Percentiles rank a stretch among this genome's conserved stretches.
These are phyloP conservation scores for Podila clonocystis DNA, from an alignment of 192 early-diverging fungal genomes.

Conservation along the genomic window DNA sequence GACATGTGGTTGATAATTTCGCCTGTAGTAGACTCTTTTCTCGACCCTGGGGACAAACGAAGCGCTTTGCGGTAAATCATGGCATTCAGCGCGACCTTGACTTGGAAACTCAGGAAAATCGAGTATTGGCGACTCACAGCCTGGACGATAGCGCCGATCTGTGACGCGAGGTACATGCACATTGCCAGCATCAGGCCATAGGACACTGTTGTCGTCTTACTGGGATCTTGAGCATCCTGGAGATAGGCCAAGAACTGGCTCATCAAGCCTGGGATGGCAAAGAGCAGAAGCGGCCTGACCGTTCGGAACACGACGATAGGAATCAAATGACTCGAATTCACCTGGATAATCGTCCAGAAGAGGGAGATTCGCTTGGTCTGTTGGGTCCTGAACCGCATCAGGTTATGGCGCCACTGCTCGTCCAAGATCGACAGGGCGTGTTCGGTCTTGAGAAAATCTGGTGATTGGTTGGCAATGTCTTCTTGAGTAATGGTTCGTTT, in stretches of 20 bases:
- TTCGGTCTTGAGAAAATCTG: constrained; percentile 1
- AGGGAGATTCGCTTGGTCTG: background rate
- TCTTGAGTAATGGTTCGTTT: constrained; percentile 12
- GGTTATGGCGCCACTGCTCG: constrained; percentile 10
- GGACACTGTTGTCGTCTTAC: background rate
- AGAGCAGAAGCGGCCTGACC: constrained; percentile 5
- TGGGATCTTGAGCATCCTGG: constrained; percentile 26
- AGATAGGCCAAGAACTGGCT: constrained; percentile 23
- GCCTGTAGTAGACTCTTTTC: constrained; percentile 22
- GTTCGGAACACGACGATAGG: constrained; percentile 24
- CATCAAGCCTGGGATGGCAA: constrained; percentile 24
- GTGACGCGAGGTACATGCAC: constrained; percentile 13
- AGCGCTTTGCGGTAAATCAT: constrained; percentile 87
- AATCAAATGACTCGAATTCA: constrained; percentile 1
- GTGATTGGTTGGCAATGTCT: constrained; percentile 24
- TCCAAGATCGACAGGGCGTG: background rate
- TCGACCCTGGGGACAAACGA: constrained; percentile 67
- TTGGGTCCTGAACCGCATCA: background rate
- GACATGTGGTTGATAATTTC: constrained; percentile 43
- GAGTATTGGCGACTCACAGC: constrained; percentile 20
- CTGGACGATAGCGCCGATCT: constrained; percentile 16
- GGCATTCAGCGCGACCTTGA: constrained; percentile 73
- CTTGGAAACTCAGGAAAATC: constrained; percentile 58
- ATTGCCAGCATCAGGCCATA: constrained; percentile 8
- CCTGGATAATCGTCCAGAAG: constrained; percentile 13